Evolutionary conservation across 768 basidiomycete species (phyloP), one percentile per base, ranked within the genome.

Genomic region (Hortiboletus flavorubellus): DNA sequence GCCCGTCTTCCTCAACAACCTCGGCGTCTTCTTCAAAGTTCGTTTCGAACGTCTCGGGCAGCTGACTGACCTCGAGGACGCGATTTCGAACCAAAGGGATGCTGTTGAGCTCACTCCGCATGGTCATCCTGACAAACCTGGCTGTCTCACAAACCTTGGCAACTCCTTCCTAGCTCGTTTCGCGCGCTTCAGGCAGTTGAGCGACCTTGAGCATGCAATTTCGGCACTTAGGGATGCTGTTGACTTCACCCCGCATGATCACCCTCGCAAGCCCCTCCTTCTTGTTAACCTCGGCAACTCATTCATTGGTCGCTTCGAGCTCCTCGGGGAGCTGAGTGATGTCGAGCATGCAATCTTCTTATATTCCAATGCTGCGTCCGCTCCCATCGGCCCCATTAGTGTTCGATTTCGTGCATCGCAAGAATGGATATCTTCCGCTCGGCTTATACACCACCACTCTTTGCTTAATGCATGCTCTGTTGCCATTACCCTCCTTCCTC

Each of bases 401-500:
- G 23, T 33, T 31, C 21, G 58, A 18, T 53, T 62, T 18, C 16
- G n/a, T 35, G 56, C 63, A 16, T 46, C 44, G 1, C 46, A 21
- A 11, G 38, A 5, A 43, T 59, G 58, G 58, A 44, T 46, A 35
- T 44, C 46, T 8, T 51, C 46, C 21, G 58, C 58, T 30, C 54
- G 33, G 6, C 8, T 9, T 29, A 8, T 52, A 30, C 47, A 42
- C 4, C 47, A 60, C 11, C 21, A 23, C 30, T 50, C 63, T n/a
- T 57, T 62, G 26, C 46, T 68, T 10, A 40, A 61, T 4, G 64
- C 62, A 30, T 68, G 60, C 49, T 51, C 53, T 34, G 47, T 49
- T 12, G 39, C 67, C 1, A 54, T 68, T n/a, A n/a, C 43, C 29
- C 61, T 68, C 34, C 53, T 68, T 8, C 66, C 67, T 34, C 48